Conservation (phyloP, 768 basidiomycete species). For the Trametes punicea region DNA sequence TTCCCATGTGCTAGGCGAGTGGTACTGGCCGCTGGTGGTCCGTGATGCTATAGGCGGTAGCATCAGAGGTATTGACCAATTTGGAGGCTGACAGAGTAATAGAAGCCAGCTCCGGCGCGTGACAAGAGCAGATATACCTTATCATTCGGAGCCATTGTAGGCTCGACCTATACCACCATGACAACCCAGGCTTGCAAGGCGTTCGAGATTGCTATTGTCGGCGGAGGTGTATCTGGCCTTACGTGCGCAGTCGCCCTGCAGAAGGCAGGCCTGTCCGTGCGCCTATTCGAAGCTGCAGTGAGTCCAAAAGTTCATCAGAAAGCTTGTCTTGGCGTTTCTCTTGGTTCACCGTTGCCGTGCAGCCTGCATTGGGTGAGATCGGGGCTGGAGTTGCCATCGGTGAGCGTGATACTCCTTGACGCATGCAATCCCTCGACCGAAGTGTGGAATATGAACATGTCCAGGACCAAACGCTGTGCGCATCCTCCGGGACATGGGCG, state of each 20-base stretch:
- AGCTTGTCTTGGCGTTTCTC: neutral
- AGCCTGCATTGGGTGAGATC: conserved; percentile 49
- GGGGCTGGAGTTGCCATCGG: conserved; percentile 56
- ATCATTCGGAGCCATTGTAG: too few species aligned
- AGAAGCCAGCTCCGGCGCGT: too few species aligned
- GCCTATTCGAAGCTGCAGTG: conserved; percentile 55
- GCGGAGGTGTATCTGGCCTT: conserved; percentile 54
- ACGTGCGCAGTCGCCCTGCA: conserved; percentile 44
- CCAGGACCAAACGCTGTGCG: conserved; percentile 45
- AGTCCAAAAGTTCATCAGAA: neutral
- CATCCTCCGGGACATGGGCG: conserved; percentile 42
- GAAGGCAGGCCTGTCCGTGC: conserved; percentile 41
- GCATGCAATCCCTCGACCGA: neutral
- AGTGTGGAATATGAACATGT: neutral
- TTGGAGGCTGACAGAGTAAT: too few species aligned
- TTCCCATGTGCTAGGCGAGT: too few species aligned
- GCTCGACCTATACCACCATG: too few species aligned
- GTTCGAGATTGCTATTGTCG: conserved; percentile 50
- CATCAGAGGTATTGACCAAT: too few species aligned
- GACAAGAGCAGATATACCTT: too few species aligned
- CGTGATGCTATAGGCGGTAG: too few species aligned
- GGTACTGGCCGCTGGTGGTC: too few species aligned
- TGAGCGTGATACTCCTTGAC: conserved; percentile 17
- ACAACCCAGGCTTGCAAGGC: neutral
- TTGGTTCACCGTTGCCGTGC: neutral